Base-by-base conservation (phyloP, 106 monocot genomes). In the Dendrobium huoshanense region DNA sequence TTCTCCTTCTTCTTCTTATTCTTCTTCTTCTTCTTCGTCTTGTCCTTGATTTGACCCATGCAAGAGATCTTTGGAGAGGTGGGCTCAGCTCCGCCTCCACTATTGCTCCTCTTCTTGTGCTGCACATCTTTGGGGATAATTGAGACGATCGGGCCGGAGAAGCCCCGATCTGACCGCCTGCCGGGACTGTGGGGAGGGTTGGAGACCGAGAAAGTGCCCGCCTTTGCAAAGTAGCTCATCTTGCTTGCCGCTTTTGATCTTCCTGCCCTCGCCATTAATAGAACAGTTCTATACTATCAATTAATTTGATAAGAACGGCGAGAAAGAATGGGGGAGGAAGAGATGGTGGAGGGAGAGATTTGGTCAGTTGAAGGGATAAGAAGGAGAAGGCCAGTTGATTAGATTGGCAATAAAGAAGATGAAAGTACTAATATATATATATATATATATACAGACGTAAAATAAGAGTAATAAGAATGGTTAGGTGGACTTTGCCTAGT, bases 1-100 rank as follows among this genome's bases (percentile, higher is more conserved):
- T 56, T 72, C 9, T 5, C 2, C 41, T 45, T 55, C 55, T 55
- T 93, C 89, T 88, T 90, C 55, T 56, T 72, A 4, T 5, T 5
- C 41, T 45, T 55, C 55, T 37, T 2, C 55, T 56, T 72, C 9
- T 5, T 5, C 41, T 45, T 55, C 55, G 42, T 93, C 89, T 88
- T 90, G 70, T 73, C 85, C 83, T 93, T 93, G 75, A 96, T 83
- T 77, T 90, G 90, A 5, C 96, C 96, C 20, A 93, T 96, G 85
- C 96, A 96, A 4, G 96, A 91, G 20, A 96, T 91, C 72, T 81
- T 96, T 2, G 96, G 96, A 5, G 96, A 96, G 7, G 96, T 85
- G 5, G 96, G 96, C 5, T 80, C 80, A 18, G 55, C 68, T 42
- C 25, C 31, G 47, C 41, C 48, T 17, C 67, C 61, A 44, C 59